A percentile compares a stretch with the other conserved stretches of the same genome.
Conservation (phyloP, 2,329 filamentous ascomycete genomes). For the Hymenoscyphus salicellus region DNA sequence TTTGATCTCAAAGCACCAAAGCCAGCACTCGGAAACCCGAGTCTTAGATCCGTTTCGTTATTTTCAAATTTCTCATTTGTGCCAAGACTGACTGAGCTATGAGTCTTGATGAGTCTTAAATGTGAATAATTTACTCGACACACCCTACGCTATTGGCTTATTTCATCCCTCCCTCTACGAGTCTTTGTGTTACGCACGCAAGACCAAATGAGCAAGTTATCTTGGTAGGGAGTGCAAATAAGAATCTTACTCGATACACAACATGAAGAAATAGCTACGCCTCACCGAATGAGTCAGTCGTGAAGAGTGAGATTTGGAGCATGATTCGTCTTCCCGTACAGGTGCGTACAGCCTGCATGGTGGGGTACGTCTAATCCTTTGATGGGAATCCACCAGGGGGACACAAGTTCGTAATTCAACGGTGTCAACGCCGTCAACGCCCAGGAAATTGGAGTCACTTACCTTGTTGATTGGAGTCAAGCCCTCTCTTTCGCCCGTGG, state of each 20-base stretch:
- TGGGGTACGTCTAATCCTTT: neutral
- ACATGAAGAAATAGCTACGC: neutral
- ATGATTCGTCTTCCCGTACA: neutral
- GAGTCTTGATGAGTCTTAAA: too few relatives aligned
- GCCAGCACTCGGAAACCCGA: neutral
- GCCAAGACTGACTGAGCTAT: neutral
- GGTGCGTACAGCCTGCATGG: neutral
- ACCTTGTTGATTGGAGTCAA: too few relatives aligned
- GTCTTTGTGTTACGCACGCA: neutral
- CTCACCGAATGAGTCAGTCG: neutral
- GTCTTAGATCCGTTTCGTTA: neutral
- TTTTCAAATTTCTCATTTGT: neutral
- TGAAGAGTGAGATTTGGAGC: neutral
- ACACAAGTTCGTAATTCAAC: too few relatives aligned
- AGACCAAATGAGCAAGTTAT: too few relatives aligned
- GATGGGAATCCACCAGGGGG: too few relatives aligned
- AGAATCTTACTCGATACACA: neutral
- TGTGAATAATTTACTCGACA: neutral
- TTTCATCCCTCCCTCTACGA: neutral
- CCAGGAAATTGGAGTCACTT: too few relatives aligned
- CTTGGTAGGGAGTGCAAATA: neutral
- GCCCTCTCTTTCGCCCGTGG: too few relatives aligned
- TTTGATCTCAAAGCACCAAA: neutral
- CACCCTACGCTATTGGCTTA: neutral
- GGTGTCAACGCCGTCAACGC: too few relatives aligned